Evolutionary conservation across 2,329 filamentous ascomycete species (phyloP), one percentile per base, ranked within the genome.

Genomic region (Fusarium mexicanum): DNA sequence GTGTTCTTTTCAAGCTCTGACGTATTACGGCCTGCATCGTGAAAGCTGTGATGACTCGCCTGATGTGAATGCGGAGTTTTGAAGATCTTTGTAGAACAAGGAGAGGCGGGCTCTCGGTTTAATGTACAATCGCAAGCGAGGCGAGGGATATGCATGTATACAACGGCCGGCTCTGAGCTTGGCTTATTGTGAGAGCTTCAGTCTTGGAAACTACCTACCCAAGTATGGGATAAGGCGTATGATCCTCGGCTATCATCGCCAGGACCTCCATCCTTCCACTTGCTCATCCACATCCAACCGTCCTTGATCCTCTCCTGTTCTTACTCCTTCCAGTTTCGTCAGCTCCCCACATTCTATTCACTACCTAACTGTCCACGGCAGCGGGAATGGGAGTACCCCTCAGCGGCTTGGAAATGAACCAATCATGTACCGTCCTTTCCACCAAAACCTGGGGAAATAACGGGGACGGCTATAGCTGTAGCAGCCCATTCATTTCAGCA

Each of bases 371-470:
- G 35, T 20, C 35, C 65, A 61, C 71, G 61, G 62, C 65, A 64
- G 57, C 61, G 50, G 40, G 54, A 60, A 26, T 48, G 58, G 26
- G 61, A 67, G 38, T 17, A 63, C 64, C 76, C 75, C 76, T 72
- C 74, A 70, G 64, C 58, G 62, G 72, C 46, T 57, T 40, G 29
- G 10, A 14, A n/a, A 26, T 50, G n/a, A 40, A 12, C 76, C 69
- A 78, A 77, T 77, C 31, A 67, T 6, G 20, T 8, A 29, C 9
- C 24, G n/a, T 33, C 26, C 18, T 33, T n/a, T n/a, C 22, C 40
- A 31, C 48, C 6, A 16, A 55, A 77, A 77, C 62, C 77, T 76
- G 77, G 77, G 76, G 75, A 77, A 78, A 78, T 77, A 17, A 74
- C 70, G 76, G 76, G 76, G 73, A 68, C 55, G 50, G 59, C 26